Evolutionary conservation across 2,329 filamentous ascomycete genomes (phyloP), one percentile per base, ranked within the genome.

Genomic region (Ambrosiella beaveri): DNA sequence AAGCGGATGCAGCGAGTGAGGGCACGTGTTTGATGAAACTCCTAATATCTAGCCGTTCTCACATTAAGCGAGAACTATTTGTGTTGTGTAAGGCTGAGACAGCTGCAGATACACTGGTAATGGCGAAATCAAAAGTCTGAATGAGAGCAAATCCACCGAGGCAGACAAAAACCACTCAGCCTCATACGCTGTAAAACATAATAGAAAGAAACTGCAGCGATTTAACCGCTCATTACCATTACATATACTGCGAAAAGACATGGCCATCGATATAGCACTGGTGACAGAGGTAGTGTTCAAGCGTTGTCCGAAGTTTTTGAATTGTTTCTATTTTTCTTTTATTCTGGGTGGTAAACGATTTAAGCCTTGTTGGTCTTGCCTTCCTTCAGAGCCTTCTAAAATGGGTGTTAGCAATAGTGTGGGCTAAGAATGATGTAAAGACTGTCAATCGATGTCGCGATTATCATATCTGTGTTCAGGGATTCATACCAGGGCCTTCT

Each of bases 361-460:
- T 82, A 95, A 77, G 86, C 89, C 67, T 81, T 75, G 72, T 94
- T 88, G 66, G 88, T 83, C 84, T 93, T 95, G 75, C 89, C 91
- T 77, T 96, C 90, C 81, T 86, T 90, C 70, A 89, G 81, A 81
- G 96, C 93, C 82, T 97, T 98, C 91, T 95, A 73, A 73, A 67
- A 57, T 49, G 17, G 3, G 54, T 63, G 67, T 72, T 68, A 74
- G 70, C 54, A 60, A 47, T n/a, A 39, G 12, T 15, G 9, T 54
- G 39, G 7, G n/a, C 19, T 50, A 49, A 49, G 3, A 2, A n/a
- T 45, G 7, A 44, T 15, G 39, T 27, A 38, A 15, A 45, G 13
- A 37, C n/a, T 19, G 15, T 37, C 39, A 41, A 47, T 4, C 27
- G 27, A 27, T 27, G 27, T 4, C 27, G 27, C n/a, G 9, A 17